Evolutionary conservation across 352 stramenopile species (phyloP), one percentile per base, ranked within the genome.

Genomic region (Phytophthora hibernalis): DNA sequence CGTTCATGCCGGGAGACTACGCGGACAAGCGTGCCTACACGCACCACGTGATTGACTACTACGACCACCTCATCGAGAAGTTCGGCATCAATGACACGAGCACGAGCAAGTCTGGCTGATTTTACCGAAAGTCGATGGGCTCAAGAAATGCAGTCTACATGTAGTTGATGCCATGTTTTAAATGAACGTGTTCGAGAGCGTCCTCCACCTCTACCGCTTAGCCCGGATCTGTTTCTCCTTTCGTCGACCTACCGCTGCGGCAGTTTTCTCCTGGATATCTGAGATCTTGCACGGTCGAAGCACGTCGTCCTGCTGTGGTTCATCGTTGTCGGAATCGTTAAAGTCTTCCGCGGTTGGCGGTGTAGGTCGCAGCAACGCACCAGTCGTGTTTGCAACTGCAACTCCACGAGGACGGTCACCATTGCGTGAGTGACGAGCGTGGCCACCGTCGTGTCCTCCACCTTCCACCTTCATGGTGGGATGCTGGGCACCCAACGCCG

Each of bases 1-100:
- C 76, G 60, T 97, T 97, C 74, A 93, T 97, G 83, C 68, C 83
- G 0, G 83, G 83, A 54, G 82, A 89, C 44, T 96, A 96, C 68
- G 58, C 54, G 0, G 65, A 74, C 30, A 97, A 97, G 65, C 84
- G 88, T 44, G 76, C 75, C 33, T 97, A 97, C 74, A 94, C 89
- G 42, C 75, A 89, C 73, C 79, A 90, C 53, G 82, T 95, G 33
- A 95, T 96, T 58, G 80, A 89, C 55, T 96, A 96, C 72, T 97
- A 89, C 65, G 83, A 97, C 68, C 74, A 86, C 47, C 65, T 97
- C 13, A 79, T 87, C 45, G 57, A 61, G 30, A 77, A 96, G 72
- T 95, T 86, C 55, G 76, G 68, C 21, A 90, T 96, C 33, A 51
- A 85, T 1, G 85, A 80, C 24, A 61, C 62, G 5, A 72, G 61